Base-by-base conservation (phyloP, 2,329 filamentous ascomycete species). In the Fusarium veterinarium region DNA sequence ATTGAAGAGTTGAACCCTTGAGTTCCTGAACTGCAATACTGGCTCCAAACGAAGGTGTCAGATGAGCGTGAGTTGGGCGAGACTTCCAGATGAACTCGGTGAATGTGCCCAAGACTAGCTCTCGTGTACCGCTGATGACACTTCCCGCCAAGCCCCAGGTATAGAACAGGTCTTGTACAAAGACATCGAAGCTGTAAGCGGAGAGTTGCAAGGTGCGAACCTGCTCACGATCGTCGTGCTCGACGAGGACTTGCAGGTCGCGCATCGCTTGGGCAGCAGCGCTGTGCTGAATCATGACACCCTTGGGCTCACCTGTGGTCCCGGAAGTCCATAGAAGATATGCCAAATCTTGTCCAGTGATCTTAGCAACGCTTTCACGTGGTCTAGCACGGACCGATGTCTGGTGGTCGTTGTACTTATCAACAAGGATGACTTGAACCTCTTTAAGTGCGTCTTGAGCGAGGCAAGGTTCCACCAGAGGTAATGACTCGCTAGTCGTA, bases 181-280 rank as follows among this genome's bases (percentile, higher is more conserved):
- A 71, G 4, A 71, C 69, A 3, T 71, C 69, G 8, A 71, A 71
- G n/a, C 69, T 71, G 17, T 71, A 72, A 7, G 69, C 57, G 0
- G 68, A 71, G 5, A 71, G 53, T 8, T 71, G 69, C 0, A 71
- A 9, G 0, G 68, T 71, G 1, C 69, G 68, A 1, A 71, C 69
- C 17, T 72, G 69, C 1, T 59, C 68, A 3, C 41, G 33, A 1
- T 68, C 37, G 6, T 71, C 57, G 9, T 72, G 69, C 5, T 71
- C 69, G 0, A 71, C 69, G 4, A 64, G 68, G 3, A 72, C 40
- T 46, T 72, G 69, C 1, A 71, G 42, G 16, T 71, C 69, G 0
- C 63, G 48, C 69, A 71, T 71, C 2, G 69, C 69, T 30, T 69
- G 38, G 1, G 68, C 53, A 0, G 69, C 69, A 4, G 69, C 69